Conservation (phyloP, 306 rosid genomes). For the Fragaria nilgerrensis region DNA sequence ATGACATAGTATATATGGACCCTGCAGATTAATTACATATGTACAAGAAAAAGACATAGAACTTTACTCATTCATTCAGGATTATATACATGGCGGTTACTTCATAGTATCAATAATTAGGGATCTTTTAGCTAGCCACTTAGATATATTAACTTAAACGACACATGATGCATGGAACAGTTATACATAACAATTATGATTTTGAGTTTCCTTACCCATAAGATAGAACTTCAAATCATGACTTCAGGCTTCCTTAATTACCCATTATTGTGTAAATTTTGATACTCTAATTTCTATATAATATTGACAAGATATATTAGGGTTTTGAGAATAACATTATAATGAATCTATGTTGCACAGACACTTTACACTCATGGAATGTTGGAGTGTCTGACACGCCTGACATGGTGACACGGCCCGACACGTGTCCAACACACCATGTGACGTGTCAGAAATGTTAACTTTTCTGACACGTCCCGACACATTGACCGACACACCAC, state of each 20-base stretch:
- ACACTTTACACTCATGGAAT: no score
- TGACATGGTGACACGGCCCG: no score
- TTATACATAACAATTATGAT: not conserved
- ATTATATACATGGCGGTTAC: not conserved
- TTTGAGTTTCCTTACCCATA: no score
- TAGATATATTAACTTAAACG: not conserved
- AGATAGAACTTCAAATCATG: not conserved
- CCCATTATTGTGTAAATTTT: not conserved
- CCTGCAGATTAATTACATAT: not conserved
- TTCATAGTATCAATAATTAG: not conserved
- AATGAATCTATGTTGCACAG: no score
- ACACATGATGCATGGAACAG: not conserved
- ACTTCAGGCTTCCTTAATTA: not conserved
- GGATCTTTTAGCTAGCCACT: not conserved
- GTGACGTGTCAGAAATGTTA: no score
- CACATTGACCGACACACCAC: no score
- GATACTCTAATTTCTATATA: not conserved
- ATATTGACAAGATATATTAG: not conserved
- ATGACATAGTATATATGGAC: not conserved
- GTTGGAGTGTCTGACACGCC: no score
- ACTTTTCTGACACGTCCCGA: no score
- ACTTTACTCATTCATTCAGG: not conserved
- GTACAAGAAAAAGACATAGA: not conserved
- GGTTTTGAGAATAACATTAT: not conserved
- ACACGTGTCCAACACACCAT: no score